phyloP scores from a whole-genome alignment of 2,329 filamentous ascomycete genomes.

The Lasiodiplodia citricola region DNA sequence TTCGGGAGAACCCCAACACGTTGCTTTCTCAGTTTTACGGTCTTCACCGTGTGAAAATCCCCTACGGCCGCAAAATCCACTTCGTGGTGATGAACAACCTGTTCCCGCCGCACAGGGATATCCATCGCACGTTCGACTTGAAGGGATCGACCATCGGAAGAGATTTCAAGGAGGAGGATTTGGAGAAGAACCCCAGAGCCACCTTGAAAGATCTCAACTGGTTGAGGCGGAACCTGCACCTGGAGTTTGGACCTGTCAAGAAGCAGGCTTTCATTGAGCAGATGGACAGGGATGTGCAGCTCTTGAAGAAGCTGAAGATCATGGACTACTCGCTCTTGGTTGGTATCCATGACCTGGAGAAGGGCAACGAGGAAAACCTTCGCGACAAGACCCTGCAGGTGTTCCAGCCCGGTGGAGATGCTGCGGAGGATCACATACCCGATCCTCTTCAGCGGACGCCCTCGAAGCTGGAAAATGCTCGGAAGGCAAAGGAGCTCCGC shows the following conservation, averaged over 20 bases:
- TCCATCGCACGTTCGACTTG: conserved; percentile 94
- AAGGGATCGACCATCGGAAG: conserved; percentile 96
- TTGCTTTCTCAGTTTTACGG: conserved; percentile 98
- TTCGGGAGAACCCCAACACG: conserved; percentile 92
- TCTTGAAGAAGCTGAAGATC: conserved; percentile 88
- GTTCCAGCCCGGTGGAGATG: conserved; percentile 82
- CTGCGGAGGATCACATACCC: conserved; percentile 59
- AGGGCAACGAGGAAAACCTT: conserved; percentile 94
- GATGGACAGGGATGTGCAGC: conserved; percentile 81
- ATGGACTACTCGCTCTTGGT: conserved; percentile 99
- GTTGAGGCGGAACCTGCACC: conserved; percentile 80
- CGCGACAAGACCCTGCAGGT: conserved; percentile 88
- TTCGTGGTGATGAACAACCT: conserved; percentile 99
- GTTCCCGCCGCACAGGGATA: conserved; percentile 95
- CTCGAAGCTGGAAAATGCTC: conserved; percentile 87
- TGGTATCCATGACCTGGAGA: conserved; percentile 87
- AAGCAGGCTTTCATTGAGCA: conserved; percentile 88
- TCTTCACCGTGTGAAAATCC: conserved; percentile 95
- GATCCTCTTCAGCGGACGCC: conserved; percentile 83
- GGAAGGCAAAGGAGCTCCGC: conserved; percentile 87
- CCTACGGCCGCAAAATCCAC: conserved; percentile 97
- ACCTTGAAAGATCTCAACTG: conserved; percentile 98
- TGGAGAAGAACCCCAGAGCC: conserved; percentile 86
- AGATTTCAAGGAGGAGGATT: conserved; percentile 85
- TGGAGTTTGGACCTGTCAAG: conserved; percentile 89